These are phyloP conservation scores for Aureobasidium namibiae DNA, from an alignment of 2,329 filamentous ascomycete species.

Conservation along the genomic window DNA sequence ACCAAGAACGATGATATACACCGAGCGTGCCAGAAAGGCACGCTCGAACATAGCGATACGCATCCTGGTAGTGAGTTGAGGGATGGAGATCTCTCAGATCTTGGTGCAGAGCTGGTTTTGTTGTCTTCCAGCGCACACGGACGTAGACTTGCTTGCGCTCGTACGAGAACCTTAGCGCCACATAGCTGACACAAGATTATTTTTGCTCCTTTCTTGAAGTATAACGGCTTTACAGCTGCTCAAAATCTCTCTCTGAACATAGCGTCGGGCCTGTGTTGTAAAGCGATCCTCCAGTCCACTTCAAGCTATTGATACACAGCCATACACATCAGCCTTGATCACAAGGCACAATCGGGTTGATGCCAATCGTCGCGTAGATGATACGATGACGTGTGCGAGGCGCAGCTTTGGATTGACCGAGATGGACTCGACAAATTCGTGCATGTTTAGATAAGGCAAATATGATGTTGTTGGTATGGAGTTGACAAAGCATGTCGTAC, in stretches of 20 bases:
- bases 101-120: not conserved
- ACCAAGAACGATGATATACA: not conserved
- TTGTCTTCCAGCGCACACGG: not conserved
- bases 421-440: too few species aligned
- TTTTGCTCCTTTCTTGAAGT: not conserved
- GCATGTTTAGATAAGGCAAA: not conserved
- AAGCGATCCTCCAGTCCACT: not conserved
- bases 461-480: not conserved
- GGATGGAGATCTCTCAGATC: not conserved
- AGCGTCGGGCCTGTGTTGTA: not conserved
- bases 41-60: not conserved
- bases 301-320: not conserved
- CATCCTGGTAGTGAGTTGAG: not conserved
- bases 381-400: too few species aligned
- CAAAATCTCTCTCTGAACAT: not conserved
- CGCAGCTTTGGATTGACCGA: too few species aligned
- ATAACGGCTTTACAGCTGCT: slow-evolving; percentile 2
- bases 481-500: too few species aligned
- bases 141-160: not conserved
- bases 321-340: too few species aligned
- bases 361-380: too few species aligned
- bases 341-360: too few species aligned
- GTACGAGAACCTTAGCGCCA: not conserved
- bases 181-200: not conserved
- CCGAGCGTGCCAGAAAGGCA: not conserved